Conservation (phyloP, 805 yeast species). For the Millerago galiae region DNA sequence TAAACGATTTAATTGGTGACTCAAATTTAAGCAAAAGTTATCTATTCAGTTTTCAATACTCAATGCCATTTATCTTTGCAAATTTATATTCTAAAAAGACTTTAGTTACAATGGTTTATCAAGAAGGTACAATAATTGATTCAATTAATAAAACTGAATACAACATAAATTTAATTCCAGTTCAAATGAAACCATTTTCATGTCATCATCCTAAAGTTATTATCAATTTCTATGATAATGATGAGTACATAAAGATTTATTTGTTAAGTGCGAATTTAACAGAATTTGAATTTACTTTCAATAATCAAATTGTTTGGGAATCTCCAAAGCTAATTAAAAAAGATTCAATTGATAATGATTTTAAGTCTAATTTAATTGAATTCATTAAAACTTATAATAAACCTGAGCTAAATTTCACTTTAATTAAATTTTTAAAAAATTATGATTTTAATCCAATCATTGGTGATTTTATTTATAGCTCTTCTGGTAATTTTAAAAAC, state of each 20-base stretch:
- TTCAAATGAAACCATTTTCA: conserved; percentile 33
- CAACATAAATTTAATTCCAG: conserved; percentile 22
- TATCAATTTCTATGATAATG: conserved; percentile 42
- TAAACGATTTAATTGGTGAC: conserved; percentile 29
- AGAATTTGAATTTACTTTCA: conserved; percentile 43
- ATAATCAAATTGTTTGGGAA: conserved; percentile 64
- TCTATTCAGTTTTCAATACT: conserved; percentile 44
- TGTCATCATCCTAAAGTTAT: conserved; percentile 67
- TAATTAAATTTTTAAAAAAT: conserved; percentile 26
- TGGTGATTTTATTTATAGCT: conserved; percentile 50
- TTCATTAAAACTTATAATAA: conserved; percentile 42
- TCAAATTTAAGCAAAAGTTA: conserved; percentile 30
- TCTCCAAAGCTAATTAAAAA: conserved; percentile 36
- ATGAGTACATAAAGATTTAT: conserved; percentile 38
- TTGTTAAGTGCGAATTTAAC: conserved; percentile 58
- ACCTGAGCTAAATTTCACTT: conserved; percentile 16
- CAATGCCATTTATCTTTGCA: conserved; percentile 33
- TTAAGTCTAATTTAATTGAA: conserved; percentile 37
- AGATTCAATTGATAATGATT: conserved; percentile 21
- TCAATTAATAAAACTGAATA: conserved; percentile 1
- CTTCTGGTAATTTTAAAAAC: conserved; percentile 36
- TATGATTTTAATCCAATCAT: conserved; percentile 41
- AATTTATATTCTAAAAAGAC: conserved; percentile 2
- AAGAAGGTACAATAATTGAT: conserved; percentile 26
- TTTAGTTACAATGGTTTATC: conserved; percentile 25